phyloP scores from a whole-genome alignment of 2,329 filamentous ascomycete genomes.

The Penicillium italicum region DNA sequence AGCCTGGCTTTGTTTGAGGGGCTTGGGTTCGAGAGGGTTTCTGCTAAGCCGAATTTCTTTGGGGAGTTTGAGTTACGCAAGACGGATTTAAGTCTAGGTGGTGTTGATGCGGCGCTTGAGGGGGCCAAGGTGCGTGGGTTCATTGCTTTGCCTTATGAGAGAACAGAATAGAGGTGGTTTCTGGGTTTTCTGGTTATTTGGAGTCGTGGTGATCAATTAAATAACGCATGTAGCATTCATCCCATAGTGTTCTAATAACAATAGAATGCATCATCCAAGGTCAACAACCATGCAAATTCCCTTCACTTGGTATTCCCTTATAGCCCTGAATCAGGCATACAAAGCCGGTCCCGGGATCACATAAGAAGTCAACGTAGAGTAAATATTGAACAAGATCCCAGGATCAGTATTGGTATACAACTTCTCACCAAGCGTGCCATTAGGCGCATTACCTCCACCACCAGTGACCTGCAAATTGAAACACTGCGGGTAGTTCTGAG shows the following conservation, averaged over 20 bases:
- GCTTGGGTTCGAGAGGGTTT: constrained; percentile 53
- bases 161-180: constrained; percentile 11
- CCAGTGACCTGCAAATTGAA: constrained; percentile 58
- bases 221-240: neutral
- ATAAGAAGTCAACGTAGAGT: constrained; percentile 46
- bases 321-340: constrained; percentile 9
- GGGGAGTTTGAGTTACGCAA: constrained; percentile 61
- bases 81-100: constrained; percentile 27
- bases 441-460: constrained; percentile 44
- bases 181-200: neutral
- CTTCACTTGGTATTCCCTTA: no score
- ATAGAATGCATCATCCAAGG: neutral
- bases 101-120: constrained; percentile 27
- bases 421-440: constrained; percentile 48
- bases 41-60: constrained; percentile 59
- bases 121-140: constrained; percentile 37
- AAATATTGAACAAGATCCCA: constrained; percentile 58
- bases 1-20: constrained; percentile 61
- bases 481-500: constrained; percentile 54
- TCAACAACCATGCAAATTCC: neutral
- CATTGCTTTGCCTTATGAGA: constrained; percentile 38
- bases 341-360: constrained; percentile 48
- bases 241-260: neutral
- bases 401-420: constrained; percentile 56
- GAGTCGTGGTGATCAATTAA: neutral